Percentiles rank a stretch among this genome's conserved stretches.
These are phyloP conservation scores for Diaporthe ilicicola DNA, from an alignment of 2,329 filamentous ascomycete species.

Conservation along the genomic window DNA sequence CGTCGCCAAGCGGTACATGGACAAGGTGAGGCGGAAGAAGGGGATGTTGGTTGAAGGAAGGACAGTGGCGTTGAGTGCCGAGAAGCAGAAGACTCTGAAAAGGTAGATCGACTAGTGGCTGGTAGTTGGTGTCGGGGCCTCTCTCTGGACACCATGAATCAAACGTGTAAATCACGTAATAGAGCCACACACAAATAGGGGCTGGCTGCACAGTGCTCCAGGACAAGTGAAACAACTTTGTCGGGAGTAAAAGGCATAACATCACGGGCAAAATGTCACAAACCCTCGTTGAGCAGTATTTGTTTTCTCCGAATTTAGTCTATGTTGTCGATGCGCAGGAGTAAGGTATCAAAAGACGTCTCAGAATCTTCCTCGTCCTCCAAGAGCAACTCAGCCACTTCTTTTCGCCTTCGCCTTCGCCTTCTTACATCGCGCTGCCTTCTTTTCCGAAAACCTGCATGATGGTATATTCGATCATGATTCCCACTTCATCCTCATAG, in stretches of 20 bases:
- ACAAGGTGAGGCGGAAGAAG: constrained; percentile 85
- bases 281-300: not conserved
- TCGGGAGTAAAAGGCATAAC: not conserved
- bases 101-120: constrained; percentile 51
- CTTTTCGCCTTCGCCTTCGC: not conserved
- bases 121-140: not conserved
- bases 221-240: not conserved
- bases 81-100: constrained; percentile 85
- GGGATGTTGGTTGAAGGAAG: constrained; percentile 84
- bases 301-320: constrained; percentile 25
- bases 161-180: not conserved
- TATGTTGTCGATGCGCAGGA: constrained; percentile 26
- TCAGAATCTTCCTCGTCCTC: constrained; percentile 4
- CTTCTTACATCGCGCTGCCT: constrained; percentile 5
- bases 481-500: constrained; percentile 8
- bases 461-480: constrained; percentile 21
- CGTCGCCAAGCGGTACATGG: constrained; percentile 95
- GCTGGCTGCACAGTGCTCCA: not conserved
- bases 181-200: not conserved
- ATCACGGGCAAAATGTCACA: not conserved
- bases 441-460: not conserved
- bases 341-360: constrained; percentile 16
- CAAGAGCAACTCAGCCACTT: constrained; percentile 7
- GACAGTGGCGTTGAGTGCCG: constrained; percentile 82
- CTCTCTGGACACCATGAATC: not conserved